Conservation (phyloP, 2,329 filamentous ascomycete species). For the Penicillium fuscoglaucum region DNA sequence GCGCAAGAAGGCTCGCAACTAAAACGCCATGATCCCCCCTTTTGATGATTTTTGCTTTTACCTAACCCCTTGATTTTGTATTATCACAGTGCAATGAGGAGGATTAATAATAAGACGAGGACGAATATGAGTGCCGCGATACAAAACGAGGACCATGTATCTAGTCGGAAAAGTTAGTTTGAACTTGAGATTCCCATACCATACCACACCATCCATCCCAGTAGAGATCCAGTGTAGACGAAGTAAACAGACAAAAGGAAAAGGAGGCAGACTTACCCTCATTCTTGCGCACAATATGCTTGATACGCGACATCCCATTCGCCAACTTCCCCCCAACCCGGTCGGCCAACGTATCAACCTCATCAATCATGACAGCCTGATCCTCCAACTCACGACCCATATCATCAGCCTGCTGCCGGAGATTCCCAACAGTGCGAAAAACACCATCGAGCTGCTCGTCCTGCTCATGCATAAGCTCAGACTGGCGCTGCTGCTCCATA, state of each 20-base stretch:
- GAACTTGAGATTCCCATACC: constrained; percentile 25
- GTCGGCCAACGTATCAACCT: constrained; percentile 81
- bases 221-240: constrained; percentile 5
- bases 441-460: constrained; percentile 91
- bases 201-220: constrained; percentile 7
- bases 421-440: constrained; percentile 86
- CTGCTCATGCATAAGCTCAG: constrained; percentile 91
- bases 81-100: constrained; percentile 66
- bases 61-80: constrained; percentile 25
- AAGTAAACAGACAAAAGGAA: constrained; percentile 7
- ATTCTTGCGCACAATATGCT: constrained; percentile 80
- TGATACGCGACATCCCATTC: constrained; percentile 82
- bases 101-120: constrained; percentile 78
- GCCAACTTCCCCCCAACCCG: constrained; percentile 82
- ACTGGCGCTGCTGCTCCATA: constrained; percentile 88
- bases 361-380: constrained; percentile 83
- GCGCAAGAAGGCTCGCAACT: constrained; percentile 44
- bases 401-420: constrained; percentile 85
- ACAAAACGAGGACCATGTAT: constrained; percentile 80
- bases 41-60: constrained; percentile 20
- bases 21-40: constrained; percentile 25
- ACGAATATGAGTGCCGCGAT: constrained; percentile 86
- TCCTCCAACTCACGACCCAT: constrained; percentile 98
- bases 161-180: constrained; percentile 42
- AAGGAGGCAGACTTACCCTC: constrained; percentile 65